phyloP scores from a whole-genome alignment of 2,329 filamentous ascomycete species.

The Chrysoporthe deuterocubensis region DNA sequence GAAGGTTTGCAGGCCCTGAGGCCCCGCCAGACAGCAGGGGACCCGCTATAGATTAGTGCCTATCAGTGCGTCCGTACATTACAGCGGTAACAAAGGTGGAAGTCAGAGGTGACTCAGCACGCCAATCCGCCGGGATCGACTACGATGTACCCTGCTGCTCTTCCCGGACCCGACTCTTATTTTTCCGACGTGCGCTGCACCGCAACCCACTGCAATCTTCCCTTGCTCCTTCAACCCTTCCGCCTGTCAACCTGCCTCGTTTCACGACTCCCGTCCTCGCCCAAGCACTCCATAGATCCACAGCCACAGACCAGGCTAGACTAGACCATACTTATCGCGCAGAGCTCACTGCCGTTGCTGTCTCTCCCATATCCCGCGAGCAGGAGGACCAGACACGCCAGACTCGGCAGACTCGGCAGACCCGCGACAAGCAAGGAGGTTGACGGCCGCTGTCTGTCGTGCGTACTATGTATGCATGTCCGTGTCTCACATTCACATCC shows the following conservation, averaged over 20 bases:
- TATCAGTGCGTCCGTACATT: not conserved
- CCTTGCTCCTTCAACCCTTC: not conserved
- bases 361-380: not conserved
- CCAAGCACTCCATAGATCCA: not conserved
- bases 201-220: not conserved
- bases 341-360: not conserved
- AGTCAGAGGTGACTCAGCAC: not conserved
- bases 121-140: not conserved
- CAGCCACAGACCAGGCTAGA: not conserved
- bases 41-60: not conserved
- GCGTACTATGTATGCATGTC: not conserved
- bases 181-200: not conserved
- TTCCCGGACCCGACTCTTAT: not conserved
- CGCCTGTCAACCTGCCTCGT: not conserved
- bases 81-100: not conserved
- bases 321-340: not conserved
- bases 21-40: not conserved
- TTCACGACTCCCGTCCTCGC: not conserved
- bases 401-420: not conserved
- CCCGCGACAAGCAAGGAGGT: not conserved
- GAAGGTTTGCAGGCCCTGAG: not conserved
- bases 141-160: not conserved
- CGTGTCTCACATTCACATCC: not conserved
- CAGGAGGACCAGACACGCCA: not conserved
- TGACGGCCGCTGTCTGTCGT: not conserved